These are phyloP conservation scores for Leucoagaricus sp. DNA, from an alignment of 1,284 basidiomycete genomes.

Conservation along the genomic window DNA sequence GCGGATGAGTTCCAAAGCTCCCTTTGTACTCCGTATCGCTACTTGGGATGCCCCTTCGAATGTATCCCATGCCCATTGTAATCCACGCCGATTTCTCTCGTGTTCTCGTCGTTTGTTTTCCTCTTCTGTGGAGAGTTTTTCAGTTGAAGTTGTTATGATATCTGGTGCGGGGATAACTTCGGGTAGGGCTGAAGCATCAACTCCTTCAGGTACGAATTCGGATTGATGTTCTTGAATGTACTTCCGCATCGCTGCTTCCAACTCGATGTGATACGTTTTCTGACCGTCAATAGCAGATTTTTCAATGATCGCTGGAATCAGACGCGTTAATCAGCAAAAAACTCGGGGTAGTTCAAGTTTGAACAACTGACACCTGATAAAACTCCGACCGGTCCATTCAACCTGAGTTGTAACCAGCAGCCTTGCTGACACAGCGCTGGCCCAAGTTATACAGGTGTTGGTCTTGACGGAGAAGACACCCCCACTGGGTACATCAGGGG, in stretches of 20 bases:
- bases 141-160: background rate
- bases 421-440: conserved; percentile 72
- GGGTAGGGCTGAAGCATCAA: conserved; percentile 27
- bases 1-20: conserved; percentile 69
- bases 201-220: conserved; percentile 88
- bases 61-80: conserved; percentile 88
- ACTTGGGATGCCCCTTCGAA: conserved; percentile 75
- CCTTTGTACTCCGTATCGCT: conserved; percentile 64
- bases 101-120: conserved; percentile 55
- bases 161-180: conserved; percentile 10
- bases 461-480: conserved; percentile 94
- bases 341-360: conserved; percentile 1
- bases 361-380: conserved; percentile 91
- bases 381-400: conserved; percentile 96
- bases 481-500: conserved; percentile 94
- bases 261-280: conserved; percentile 83
- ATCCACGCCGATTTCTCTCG: conserved; percentile 66
- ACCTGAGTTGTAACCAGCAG: conserved; percentile 90
- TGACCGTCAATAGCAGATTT: conserved; percentile 94
- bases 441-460: conserved; percentile 94
- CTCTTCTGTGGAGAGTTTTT: conserved; percentile 24
- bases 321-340: background rate
- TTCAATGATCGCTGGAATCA: conserved; percentile 82
- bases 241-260: conserved; percentile 82
- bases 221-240: conserved; percentile 89